Evolutionary conservation across 140 eudicot genomes (phyloP).

Genomic region (Stevia rebaudiana): DNA sequence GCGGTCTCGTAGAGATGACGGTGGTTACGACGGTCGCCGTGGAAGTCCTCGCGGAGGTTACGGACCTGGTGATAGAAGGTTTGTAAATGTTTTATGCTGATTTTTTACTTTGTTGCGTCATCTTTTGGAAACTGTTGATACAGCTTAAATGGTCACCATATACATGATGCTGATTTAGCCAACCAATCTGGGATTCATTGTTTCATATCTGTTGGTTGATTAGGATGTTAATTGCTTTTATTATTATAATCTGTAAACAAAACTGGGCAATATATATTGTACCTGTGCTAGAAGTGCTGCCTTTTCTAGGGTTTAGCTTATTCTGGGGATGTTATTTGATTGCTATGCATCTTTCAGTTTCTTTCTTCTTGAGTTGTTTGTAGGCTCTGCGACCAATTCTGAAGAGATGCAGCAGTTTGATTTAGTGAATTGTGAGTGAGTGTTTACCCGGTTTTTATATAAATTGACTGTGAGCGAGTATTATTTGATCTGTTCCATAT

Average conservation of each 20-base stretch:
- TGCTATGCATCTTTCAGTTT: conserved; percentile 4
- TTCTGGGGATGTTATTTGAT: conserved; percentile 12
- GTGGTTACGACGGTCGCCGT: conserved; percentile 65
- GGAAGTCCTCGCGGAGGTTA: conserved; percentile 96
- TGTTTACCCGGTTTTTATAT: background rate
- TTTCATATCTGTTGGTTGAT: background rate
- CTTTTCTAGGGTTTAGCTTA: conserved; percentile 19
- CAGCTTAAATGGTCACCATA: background rate
- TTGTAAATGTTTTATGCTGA: background rate
- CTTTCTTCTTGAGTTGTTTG: background rate
- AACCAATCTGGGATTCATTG: background rate
- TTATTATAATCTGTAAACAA: background rate
- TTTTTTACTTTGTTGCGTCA: background rate
- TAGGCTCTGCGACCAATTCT: conserved; percentile 11
- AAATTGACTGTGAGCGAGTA: conserved; percentile 18
- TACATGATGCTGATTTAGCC: background rate
- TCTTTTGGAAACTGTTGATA: background rate
- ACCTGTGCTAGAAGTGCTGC: conserved; percentile 20
- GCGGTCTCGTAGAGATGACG: conserved; percentile 74
- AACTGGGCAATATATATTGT: background rate
- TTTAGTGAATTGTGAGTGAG: conserved; percentile 10
- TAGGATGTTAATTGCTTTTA: conserved; percentile 2
- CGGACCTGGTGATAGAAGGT: conserved; percentile 86
- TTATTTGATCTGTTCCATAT: background rate
- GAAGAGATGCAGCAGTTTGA: conserved; percentile 13